A percentile compares a stretch with the other conserved stretches of the same genome.
phyloP scores from a whole-genome alignment of 768 basidiomycete genomes.

The Pleurotus pulmonarius region DNA sequence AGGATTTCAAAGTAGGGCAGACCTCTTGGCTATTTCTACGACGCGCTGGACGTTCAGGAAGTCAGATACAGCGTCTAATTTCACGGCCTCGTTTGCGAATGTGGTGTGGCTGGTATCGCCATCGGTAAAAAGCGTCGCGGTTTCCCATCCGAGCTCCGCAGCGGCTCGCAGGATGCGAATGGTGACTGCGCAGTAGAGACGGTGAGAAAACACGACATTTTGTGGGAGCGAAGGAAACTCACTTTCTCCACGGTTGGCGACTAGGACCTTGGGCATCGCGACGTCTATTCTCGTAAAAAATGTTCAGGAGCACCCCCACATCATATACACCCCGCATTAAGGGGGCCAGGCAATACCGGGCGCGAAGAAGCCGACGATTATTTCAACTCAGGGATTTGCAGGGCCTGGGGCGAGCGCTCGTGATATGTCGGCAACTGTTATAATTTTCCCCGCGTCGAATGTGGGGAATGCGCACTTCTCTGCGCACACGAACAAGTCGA shows the following conservation, averaged over 20 bases:
- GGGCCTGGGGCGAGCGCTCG: neutral
- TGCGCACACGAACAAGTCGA: neutral
- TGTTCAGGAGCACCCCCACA: neutral
- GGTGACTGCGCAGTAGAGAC: conserved; percentile 52
- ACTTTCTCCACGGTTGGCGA: conserved; percentile 75
- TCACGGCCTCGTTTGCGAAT: conserved; percentile 80
- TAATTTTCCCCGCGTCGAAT: conserved; percentile 5
- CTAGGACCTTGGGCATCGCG: conserved; percentile 60
- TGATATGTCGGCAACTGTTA: conserved; percentile 6
- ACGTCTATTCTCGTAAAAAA: neutral
- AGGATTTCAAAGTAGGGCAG: neutral
- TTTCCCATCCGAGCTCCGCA: conserved; percentile 82
- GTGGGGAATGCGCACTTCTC: neutral
- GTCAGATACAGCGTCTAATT: conserved; percentile 71
- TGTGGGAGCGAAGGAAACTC: conserved; percentile 25
- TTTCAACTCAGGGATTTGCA: no score
- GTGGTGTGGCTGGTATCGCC: conserved; percentile 80
- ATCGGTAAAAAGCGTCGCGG: conserved; percentile 84
- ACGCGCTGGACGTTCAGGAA: conserved; percentile 28
- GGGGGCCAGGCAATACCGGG: no score
- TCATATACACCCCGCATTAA: neutral
- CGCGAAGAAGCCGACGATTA: no score
- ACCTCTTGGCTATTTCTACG: conserved; percentile 25
- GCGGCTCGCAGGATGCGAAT: conserved; percentile 85
- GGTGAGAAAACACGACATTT: neutral